Percentiles rank a stretch among this genome's conserved stretches.
phyloP scores from a whole-genome alignment of 1,139 yeast species.

The Kodamaea fungicola region DNA sequence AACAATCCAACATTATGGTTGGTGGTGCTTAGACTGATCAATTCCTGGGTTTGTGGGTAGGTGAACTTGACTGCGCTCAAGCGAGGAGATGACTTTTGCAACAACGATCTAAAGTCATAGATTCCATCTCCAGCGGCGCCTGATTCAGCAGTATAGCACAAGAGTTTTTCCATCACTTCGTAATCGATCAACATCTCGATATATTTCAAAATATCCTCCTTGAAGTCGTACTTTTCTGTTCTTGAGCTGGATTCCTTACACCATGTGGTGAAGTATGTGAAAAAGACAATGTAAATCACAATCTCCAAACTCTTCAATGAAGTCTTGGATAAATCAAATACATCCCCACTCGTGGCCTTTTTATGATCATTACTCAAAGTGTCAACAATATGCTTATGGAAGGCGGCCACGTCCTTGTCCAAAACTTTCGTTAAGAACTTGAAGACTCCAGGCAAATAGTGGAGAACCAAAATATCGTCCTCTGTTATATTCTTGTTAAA shows the following conservation, averaged over 20 bases:
- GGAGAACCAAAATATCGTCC: conserved; percentile 60
- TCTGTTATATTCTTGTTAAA: conserved; percentile 41
- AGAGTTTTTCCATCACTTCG: conserved; percentile 80
- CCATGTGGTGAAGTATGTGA: conserved; percentile 67
- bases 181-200: conserved; percentile 38
- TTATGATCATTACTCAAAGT: conserved; percentile 13
- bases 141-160: conserved; percentile 66
- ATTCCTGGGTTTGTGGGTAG: conserved; percentile 26
- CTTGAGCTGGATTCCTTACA: conserved; percentile 51
- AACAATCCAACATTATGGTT: conserved; percentile 22
- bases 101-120: conserved; percentile 64
- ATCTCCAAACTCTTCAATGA: conserved; percentile 50
- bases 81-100: conserved; percentile 65
- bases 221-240: conserved; percentile 50
- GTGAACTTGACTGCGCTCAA: conserved; percentile 40
- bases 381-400: conserved; percentile 21
- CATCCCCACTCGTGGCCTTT: conserved; percentile 14
- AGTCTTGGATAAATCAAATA: conserved; percentile 46
- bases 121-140: conserved; percentile 39
- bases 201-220: conserved; percentile 40
- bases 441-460: conserved; percentile 64
- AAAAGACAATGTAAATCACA: conserved; percentile 51
- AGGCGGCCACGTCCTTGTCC: conserved; percentile 20
- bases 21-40: conserved; percentile 14
- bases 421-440: conserved; percentile 34